Percentiles rank a stretch among this genome's conserved stretches.
These are phyloP conservation scores for Papilionanthe hybrid DNA, from an alignment of 116 monocot genomes.

Conservation along the genomic window DNA sequence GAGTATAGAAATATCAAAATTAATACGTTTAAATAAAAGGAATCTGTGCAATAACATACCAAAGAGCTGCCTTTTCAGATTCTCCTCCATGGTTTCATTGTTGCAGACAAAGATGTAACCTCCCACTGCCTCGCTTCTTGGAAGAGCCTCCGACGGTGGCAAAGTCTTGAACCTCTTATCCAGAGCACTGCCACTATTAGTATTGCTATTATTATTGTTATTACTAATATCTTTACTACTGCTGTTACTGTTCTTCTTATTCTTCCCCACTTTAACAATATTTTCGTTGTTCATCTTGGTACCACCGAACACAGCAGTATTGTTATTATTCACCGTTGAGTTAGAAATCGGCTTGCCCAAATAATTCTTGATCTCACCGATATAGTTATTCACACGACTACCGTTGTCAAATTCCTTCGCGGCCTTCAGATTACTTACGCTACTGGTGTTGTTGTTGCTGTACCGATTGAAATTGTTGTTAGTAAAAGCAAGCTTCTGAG, in stretches of 20 bases:
- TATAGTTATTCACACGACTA: slow-evolving; percentile 4
- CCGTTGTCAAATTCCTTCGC: background rate
- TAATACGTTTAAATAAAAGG: background rate
- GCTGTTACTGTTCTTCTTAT: slow-evolving; percentile 11
- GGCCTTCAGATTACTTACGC: background rate
- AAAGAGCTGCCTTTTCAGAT: slow-evolving; percentile 48
- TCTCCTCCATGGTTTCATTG: slow-evolving; percentile 70
- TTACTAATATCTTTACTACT: background rate
- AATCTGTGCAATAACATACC: slow-evolving; percentile 16
- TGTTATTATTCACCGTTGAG: slow-evolving; percentile 4
- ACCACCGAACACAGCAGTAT: background rate
- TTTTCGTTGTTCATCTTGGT: slow-evolving; percentile 19
- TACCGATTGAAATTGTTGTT: slow-evolving; percentile 12
- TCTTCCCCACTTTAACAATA: slow-evolving; percentile 13
- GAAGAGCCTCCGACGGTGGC: slow-evolving; percentile 51
- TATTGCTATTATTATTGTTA: slow-evolving; percentile 14
- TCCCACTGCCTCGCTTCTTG: slow-evolving; percentile 43
- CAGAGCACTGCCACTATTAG: background rate
- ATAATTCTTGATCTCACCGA: slow-evolving; percentile 22
- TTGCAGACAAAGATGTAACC: slow-evolving; percentile 66
- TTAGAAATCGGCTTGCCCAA: slow-evolving; percentile 27
- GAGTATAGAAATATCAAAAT: background rate
- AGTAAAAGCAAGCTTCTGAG: slow-evolving; percentile 41
- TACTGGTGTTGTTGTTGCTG: slow-evolving; percentile 14
- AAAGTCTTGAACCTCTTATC: slow-evolving; percentile 56